Evolutionary conservation across 768 basidiomycete species (phyloP).

Genomic region (Xerocomellus intermedius): DNA sequence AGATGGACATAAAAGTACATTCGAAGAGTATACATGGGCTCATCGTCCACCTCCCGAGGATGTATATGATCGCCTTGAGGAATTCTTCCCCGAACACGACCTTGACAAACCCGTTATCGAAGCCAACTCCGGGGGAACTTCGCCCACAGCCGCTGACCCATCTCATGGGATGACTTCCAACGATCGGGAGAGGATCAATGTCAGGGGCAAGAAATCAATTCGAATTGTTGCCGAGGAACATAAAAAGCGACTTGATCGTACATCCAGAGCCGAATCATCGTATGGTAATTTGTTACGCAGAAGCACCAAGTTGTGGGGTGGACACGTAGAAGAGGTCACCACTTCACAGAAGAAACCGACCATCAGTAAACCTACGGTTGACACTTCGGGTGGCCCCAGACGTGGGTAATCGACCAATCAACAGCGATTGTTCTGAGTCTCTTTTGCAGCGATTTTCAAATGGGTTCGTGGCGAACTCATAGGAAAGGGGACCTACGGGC

Average conservation of each 20-base stretch:
- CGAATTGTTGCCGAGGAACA: conserved; percentile 88
- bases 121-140: conserved; percentile 73
- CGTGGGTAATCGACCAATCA: conserved; percentile 47
- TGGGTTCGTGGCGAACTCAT: conserved; percentile 99
- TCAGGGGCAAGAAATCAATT: conserved; percentile 85
- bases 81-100: conserved; percentile 95
- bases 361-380: conserved; percentile 44
- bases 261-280: conserved; percentile 56
- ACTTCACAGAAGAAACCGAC: conserved; percentile 60
- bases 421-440: conserved; percentile 14
- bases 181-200: conserved; percentile 38
- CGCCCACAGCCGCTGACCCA: conserved; percentile 63
- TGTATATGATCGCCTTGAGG: conserved; percentile 88
- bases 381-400: conserved; percentile 62
- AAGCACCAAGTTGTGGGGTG: conserved; percentile 96
- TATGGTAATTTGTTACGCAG: conserved; percentile 61
- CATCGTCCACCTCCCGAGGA: conserved; percentile 89
- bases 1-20: conserved; percentile 43
- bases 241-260: conserved; percentile 71
- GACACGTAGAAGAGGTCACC: conserved; percentile 89
- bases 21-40: conserved; percentile 80
- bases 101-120: conserved; percentile 96
- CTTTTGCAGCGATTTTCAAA: conserved; percentile 77
- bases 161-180: conserved; percentile 39
- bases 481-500: conserved; percentile 94